Percentiles rank a stretch among this genome's conserved stretches.
Evolutionary conservation across 2,329 filamentous ascomycete species (phyloP).

Genomic region (Cordyceps militaris): DNA sequence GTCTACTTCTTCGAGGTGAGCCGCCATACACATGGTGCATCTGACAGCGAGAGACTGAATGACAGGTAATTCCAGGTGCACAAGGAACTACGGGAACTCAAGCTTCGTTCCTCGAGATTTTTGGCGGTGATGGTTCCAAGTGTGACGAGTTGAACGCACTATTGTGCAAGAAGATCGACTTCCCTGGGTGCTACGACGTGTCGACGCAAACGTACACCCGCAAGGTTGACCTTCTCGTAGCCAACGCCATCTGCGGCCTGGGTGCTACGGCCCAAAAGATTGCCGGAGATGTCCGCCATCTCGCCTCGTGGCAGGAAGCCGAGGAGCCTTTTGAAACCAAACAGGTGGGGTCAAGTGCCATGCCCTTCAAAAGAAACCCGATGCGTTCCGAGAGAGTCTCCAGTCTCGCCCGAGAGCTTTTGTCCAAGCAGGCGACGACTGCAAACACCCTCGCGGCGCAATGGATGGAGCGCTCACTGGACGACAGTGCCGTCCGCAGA

Average conservation of each 20-base stretch:
- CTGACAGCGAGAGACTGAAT: no score
- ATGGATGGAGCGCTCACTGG: slow-evolving; percentile 63
- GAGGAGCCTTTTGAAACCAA: slow-evolving; percentile 77
- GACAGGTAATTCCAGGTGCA: slow-evolving; percentile 74
- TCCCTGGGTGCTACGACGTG: slow-evolving; percentile 43
- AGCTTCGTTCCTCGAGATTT: slow-evolving; percentile 56
- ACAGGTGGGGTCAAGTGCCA: slow-evolving; percentile 59
- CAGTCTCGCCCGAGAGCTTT: slow-evolving; percentile 39
- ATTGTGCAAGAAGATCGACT: slow-evolving; percentile 49
- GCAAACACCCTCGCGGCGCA: slow-evolving; percentile 26
- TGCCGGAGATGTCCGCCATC: slow-evolving; percentile 64
- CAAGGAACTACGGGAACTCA: slow-evolving; percentile 66
- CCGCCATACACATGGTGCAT: no score
- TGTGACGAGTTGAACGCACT: slow-evolving; percentile 48
- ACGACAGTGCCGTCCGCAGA: slow-evolving; percentile 65
- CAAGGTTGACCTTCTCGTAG: slow-evolving; percentile 75
- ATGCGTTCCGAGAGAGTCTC: slow-evolving; percentile 44
- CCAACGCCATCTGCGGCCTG: slow-evolving; percentile 72
- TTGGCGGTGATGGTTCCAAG: slow-evolving; percentile 42
- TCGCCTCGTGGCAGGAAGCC: slow-evolving; percentile 72
- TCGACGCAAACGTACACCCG: slow-evolving; percentile 65
- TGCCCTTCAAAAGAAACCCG: slow-evolving; percentile 39
- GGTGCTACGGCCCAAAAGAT: slow-evolving; percentile 70
- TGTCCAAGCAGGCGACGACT: slow-evolving; percentile 30
- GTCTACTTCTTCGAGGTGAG: no score